Evolutionary conservation across 208 protist genomes (phyloP).

Genomic region (Sergeia podlipaevii): DNA sequence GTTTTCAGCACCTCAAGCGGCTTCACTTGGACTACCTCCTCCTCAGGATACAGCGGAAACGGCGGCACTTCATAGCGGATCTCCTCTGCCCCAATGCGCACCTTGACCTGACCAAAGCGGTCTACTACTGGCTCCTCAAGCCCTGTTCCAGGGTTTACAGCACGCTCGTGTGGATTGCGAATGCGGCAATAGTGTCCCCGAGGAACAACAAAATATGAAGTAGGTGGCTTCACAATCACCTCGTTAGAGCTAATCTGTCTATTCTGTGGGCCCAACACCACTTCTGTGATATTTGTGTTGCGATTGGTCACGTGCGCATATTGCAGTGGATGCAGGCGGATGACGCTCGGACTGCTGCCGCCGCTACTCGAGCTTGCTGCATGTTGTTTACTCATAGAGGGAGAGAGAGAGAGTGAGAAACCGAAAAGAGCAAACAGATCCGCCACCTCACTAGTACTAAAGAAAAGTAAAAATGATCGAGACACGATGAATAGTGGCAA

Average conservation of each 20-base stretch:
- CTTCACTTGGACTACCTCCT: conserved; percentile 41
- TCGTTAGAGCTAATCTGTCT: conserved; percentile 48
- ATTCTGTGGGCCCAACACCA: conserved; percentile 56
- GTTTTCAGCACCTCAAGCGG: conserved; percentile 63
- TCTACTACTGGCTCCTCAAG: conserved; percentile 39
- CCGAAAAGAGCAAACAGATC: too few relatives aligned
- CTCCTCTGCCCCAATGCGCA: conserved; percentile 80
- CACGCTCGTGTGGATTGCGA: conserved; percentile 44
- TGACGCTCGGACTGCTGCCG: too few relatives aligned
- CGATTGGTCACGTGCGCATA: conserved; percentile 78
- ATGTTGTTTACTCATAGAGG: too few relatives aligned
- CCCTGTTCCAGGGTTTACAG: neutral
- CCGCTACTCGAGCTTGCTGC: too few relatives aligned
- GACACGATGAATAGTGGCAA: neutral
- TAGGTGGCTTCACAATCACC: conserved; percentile 22
- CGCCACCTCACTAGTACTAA: too few relatives aligned
- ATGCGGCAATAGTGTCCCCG: conserved; percentile 49
- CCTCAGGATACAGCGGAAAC: conserved; percentile 93
- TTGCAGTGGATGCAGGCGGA: conserved; percentile 53
- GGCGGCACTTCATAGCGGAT: conserved; percentile 69
- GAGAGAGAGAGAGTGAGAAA: too few relatives aligned
- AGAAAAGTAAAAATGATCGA: neutral
- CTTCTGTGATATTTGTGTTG: conserved; percentile 51
- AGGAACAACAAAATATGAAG: conserved; percentile 53
- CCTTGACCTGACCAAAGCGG: conserved; percentile 69